phyloP scores from a whole-genome alignment of 2,329 filamentous ascomycete genomes.

The Pseudogymnoascus sp. region DNA sequence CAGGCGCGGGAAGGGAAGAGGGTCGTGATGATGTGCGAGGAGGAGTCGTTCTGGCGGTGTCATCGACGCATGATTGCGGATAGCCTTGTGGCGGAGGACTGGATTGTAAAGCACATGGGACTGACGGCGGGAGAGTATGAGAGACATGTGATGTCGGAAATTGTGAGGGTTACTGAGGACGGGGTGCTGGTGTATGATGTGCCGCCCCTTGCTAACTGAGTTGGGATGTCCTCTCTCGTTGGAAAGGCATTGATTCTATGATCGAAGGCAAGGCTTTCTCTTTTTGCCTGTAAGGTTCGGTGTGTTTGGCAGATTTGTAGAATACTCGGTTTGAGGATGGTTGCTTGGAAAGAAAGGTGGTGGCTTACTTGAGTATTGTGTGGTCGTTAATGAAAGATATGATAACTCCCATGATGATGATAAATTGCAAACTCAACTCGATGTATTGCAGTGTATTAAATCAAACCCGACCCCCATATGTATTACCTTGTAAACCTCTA shows the following conservation, averaged over 20 bases:
- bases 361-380: not conserved
- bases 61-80: conserved; percentile 3
- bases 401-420: not conserved
- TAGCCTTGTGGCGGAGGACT: not conserved
- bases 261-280: not conserved
- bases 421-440: not conserved
- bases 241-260: not conserved
- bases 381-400: not conserved
- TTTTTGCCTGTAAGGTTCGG: not conserved
- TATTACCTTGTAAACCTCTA: not conserved
- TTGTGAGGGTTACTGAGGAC: not conserved
- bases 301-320: not conserved
- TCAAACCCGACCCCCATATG: not conserved
- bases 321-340: not conserved
- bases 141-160: not conserved
- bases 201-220: not conserved
- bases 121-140: not conserved
- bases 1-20: not conserved
- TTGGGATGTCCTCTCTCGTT: not conserved
- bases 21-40: not conserved
- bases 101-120: not conserved
- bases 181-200: not conserved
- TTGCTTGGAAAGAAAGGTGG: not conserved
- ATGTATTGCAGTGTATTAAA: not conserved
- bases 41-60: not conserved